phyloP scores from a whole-genome alignment of 495 filamentous ascomycete species.

The Aspergillus biplanus region DNA sequence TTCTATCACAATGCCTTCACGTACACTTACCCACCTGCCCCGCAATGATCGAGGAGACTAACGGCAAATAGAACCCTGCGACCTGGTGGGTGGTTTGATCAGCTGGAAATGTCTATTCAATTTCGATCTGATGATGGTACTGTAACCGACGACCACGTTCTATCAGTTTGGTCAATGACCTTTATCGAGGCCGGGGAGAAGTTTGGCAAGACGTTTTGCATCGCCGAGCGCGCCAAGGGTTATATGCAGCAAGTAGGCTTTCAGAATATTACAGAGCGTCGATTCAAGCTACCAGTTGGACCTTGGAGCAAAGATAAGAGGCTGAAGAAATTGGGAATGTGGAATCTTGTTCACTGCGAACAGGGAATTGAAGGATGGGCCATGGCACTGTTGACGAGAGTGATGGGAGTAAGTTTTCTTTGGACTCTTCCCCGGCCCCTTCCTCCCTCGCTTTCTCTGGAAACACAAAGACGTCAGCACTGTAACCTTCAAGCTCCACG shows the following conservation, averaged over 20 bases:
- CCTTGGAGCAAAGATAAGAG: slow-evolving; percentile 66
- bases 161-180: slow-evolving; percentile 52
- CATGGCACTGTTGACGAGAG: slow-evolving; percentile 62
- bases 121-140: slow-evolving; percentile 54
- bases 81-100: slow-evolving; percentile 69
- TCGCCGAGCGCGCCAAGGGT: slow-evolving; percentile 42
- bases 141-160: slow-evolving; percentile 53
- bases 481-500: not conserved
- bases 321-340: slow-evolving; percentile 66
- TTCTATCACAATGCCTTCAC: slow-evolving; percentile 42
- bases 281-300: slow-evolving; percentile 66
- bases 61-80: slow-evolving; percentile 43
- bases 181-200: slow-evolving; percentile 56
- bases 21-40: slow-evolving; percentile 21
- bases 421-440: not conserved
- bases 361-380: slow-evolving; percentile 61
- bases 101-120: slow-evolving; percentile 56
- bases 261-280: slow-evolving; percentile 57
- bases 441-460: not conserved
- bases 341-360: slow-evolving; percentile 62
- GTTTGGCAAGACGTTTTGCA: slow-evolving; percentile 52
- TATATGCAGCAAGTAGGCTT: slow-evolving; percentile 56
- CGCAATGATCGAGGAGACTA: not conserved
- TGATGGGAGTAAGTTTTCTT: slow-evolving; percentile 41
- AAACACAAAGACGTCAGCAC: not conserved